These are phyloP conservation scores for Iberis pinnata DNA, from an alignment of 345 rosid genomes.

Conservation along the genomic window DNA sequence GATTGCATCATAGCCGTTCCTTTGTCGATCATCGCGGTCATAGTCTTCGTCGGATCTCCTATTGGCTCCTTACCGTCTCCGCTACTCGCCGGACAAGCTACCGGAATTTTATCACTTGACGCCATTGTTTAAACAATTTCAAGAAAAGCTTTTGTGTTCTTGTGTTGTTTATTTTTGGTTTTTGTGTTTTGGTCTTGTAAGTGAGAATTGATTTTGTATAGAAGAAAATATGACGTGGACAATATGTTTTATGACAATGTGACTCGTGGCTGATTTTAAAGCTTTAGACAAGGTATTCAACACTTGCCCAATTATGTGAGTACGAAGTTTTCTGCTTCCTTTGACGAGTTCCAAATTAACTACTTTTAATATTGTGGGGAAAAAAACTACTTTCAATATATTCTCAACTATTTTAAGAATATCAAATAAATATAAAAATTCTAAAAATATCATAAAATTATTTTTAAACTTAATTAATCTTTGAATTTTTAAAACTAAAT, in stretches of 20 bases:
- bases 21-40: slow-evolving; percentile 40
- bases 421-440: too few relatives aligned
- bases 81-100: slow-evolving; percentile 22
- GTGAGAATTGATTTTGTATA: slow-evolving; percentile 1
- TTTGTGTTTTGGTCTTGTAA: slow-evolving; percentile 5
- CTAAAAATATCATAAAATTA: too few relatives aligned
- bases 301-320: slow-evolving; percentile 19
- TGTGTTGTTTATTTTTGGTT: slow-evolving; percentile 7
- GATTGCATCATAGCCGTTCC: slow-evolving; percentile 66
- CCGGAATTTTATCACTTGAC: slow-evolving; percentile 25
- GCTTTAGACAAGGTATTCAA: slow-evolving; percentile 15
- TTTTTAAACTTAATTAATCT: too few relatives aligned
- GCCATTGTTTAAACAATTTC: slow-evolving; percentile 6
- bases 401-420: too few relatives aligned
- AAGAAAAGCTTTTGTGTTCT: background rate
- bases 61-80: slow-evolving; percentile 27
- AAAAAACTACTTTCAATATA: too few relatives aligned
- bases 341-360: slow-evolving; percentile 16
- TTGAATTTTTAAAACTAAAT: too few relatives aligned
- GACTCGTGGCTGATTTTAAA: too few relatives aligned
- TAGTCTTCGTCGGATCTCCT: slow-evolving; percentile 47
- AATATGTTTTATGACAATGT: background rate
- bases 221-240: background rate
- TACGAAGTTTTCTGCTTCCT: slow-evolving; percentile 1
- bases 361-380: background rate